Evolutionary conservation across 495 filamentous ascomycete genomes (phyloP).

Genomic region (Aspergillus baeticus): DNA sequence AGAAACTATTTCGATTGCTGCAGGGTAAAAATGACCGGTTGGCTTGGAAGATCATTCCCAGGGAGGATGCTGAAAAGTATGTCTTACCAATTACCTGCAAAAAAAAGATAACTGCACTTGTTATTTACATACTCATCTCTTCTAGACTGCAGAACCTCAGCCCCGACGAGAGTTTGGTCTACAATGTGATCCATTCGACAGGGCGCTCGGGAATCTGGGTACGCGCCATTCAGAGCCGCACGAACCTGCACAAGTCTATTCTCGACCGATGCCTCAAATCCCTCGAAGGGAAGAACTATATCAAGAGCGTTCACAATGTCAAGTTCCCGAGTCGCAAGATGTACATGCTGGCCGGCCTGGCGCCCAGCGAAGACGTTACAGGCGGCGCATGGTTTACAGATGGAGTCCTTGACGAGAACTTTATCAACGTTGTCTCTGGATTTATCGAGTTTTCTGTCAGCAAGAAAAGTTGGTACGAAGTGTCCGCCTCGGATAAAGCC

Average conservation of each 20-base stretch:
- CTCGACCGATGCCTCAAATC: constrained; percentile 74
- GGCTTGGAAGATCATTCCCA: constrained; percentile 65
- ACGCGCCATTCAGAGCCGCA: constrained; percentile 68
- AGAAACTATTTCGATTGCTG: constrained; percentile 65
- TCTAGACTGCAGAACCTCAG: constrained; percentile 63
- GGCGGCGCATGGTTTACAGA: constrained; percentile 94
- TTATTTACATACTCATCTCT: constrained; percentile 6
- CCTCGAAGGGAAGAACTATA: constrained; percentile 80
- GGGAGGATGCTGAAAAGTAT: constrained; percentile 72
- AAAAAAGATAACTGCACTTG: no score
- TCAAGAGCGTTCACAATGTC: constrained; percentile 69
- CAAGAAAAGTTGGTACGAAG: constrained; percentile 63
- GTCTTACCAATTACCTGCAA: no score
- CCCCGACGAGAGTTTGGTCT: constrained; percentile 75
- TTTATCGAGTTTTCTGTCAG: constrained; percentile 73
- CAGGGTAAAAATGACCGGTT: constrained; percentile 51
- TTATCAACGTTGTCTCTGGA: constrained; percentile 69
- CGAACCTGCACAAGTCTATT: constrained; percentile 75
- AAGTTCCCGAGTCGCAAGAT: constrained; percentile 61
- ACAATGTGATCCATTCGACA: constrained; percentile 79
- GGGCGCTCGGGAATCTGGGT: constrained; percentile 85
- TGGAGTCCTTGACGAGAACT: constrained; percentile 78
- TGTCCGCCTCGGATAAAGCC: constrained; percentile 24
- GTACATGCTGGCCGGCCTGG: constrained; percentile 64
- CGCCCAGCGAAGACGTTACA: constrained; percentile 81